Conservation (phyloP, 1,284 basidiomycete genomes). For the Athelia psychrophila region DNA sequence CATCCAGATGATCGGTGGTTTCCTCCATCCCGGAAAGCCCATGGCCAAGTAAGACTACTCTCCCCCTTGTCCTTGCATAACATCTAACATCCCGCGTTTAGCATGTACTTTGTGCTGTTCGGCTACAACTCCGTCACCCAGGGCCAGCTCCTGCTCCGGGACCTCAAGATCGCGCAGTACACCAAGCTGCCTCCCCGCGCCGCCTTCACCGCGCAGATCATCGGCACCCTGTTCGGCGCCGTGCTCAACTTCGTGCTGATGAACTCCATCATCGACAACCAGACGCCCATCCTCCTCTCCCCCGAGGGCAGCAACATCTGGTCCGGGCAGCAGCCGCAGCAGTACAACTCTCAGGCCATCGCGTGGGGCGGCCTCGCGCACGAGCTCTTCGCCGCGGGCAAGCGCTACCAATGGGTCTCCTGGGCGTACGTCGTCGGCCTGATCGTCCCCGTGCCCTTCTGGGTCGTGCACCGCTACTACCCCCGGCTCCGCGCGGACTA, state of each 20-base stretch:
- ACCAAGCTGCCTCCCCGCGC: conserved; percentile 67
- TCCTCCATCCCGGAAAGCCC: conserved; percentile 58
- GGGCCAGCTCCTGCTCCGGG: conserved; percentile 44
- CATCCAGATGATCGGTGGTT: conserved; percentile 59
- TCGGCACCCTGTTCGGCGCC: conserved; percentile 43
- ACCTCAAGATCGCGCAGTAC: conserved; percentile 63
- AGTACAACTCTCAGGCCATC: conserved; percentile 61
- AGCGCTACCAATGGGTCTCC: conserved; percentile 56
- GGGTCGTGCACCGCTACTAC: conserved; percentile 43
- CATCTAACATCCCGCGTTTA: too few species aligned
- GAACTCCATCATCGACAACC: conserved; percentile 54
- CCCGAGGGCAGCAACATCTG: conserved; percentile 59
- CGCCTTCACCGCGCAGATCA: conserved; percentile 61
- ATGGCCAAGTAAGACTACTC: conserved; percentile 60
- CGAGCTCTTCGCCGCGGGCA: conserved; percentile 50
- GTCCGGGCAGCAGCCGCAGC: conserved; percentile 57
- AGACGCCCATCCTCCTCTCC: conserved; percentile 48
- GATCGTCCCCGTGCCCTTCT: conserved; percentile 53
- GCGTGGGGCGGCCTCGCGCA: conserved; percentile 65
- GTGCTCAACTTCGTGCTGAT: conserved; percentile 59
- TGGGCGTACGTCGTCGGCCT: conserved; percentile 56
- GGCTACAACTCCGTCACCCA: conserved; percentile 41
- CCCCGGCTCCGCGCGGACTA: conserved; percentile 40
- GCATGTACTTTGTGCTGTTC: too few species aligned
- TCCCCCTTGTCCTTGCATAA: conserved; percentile 53